Evolutionary conservation across 2,329 filamentous ascomycete species (phyloP).

Genomic region (Phialemoniopsis sp.): DNA sequence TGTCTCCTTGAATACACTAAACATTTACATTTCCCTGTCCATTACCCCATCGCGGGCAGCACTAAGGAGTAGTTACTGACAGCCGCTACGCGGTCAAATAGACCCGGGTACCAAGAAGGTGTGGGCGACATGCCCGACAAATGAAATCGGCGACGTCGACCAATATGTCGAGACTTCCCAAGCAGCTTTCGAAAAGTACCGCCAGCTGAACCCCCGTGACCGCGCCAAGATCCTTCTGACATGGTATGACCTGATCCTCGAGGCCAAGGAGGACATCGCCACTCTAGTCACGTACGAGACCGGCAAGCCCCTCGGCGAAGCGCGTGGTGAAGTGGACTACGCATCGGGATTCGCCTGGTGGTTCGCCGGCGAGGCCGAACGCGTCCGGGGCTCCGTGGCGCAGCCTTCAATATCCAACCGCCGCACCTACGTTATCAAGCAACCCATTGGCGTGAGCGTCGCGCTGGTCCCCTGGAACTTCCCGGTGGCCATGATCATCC

Average conservation of each 20-base stretch:
- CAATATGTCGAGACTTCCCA: no score
- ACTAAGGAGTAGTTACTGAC: no score
- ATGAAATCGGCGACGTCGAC: no score
- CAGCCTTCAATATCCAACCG: constrained; percentile 66
- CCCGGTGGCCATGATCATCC: constrained; percentile 70
- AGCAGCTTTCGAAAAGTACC: no score
- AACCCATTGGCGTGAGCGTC: constrained; percentile 80
- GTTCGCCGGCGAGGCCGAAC: constrained; percentile 76
- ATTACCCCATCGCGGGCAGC: no score
- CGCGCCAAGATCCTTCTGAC: constrained; percentile 69
- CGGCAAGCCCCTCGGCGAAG: constrained; percentile 76
- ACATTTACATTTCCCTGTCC: no score
- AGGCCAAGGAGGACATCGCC: constrained; percentile 76
- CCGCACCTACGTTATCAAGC: constrained; percentile 72
- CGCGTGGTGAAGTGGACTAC: constrained; percentile 67
- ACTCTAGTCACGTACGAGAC: constrained; percentile 87
- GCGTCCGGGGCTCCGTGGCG: constrained; percentile 72
- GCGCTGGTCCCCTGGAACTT: constrained; percentile 91
- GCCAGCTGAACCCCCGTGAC: no score
- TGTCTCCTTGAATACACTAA: no score
- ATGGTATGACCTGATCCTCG: constrained; percentile 78
- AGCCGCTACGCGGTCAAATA: no score
- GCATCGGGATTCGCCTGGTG: constrained; percentile 75
- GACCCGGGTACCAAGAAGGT: no score
- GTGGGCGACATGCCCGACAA: no score